phyloP scores from a whole-genome alignment of 2,329 filamentous ascomycete species.

The Fusarium citri region DNA sequence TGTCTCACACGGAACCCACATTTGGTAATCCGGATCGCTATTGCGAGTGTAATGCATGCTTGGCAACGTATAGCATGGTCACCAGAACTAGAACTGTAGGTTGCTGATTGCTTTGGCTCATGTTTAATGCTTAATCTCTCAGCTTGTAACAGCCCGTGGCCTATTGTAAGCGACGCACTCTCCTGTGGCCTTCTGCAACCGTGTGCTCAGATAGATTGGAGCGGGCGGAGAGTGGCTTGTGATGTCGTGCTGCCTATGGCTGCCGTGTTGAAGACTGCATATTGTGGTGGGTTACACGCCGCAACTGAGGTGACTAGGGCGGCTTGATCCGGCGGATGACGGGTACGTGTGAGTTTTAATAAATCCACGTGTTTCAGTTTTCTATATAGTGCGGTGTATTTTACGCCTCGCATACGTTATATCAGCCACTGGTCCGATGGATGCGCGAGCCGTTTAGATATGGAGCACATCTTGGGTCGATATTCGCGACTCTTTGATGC shows the following conservation, averaged over 20 bases:
- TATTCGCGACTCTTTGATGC: neutral
- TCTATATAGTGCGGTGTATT: neutral
- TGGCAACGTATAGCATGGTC: constrained; percentile 36
- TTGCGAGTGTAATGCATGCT: constrained; percentile 1
- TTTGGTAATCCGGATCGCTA: constrained; percentile 18
- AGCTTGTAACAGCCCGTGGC: constrained; percentile 18
- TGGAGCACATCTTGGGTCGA: neutral
- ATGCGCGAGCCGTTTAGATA: neutral
- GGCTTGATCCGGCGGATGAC: constrained; percentile 30
- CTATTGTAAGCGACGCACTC: constrained; percentile 6
- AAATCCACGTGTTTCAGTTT: constrained; percentile 2
- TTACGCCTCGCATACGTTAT: neutral
- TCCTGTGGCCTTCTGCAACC: neutral
- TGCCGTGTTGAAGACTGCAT: neutral
- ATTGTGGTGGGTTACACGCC: constrained; percentile 13
- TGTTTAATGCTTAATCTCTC: constrained; percentile 1
- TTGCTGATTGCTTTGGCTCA: constrained; percentile 3
- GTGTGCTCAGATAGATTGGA: constrained; percentile 1
- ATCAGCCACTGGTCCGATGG: neutral
- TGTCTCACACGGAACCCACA: constrained; percentile 18
- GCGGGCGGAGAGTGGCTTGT: neutral
- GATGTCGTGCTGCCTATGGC: constrained; percentile 11
- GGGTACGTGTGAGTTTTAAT: constrained; percentile 9
- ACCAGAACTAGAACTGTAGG: constrained; percentile 5
- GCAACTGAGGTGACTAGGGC: constrained; percentile 2